Conservation (phyloP, 495 filamentous ascomycete species). For the Xylaria castorea region DNA sequence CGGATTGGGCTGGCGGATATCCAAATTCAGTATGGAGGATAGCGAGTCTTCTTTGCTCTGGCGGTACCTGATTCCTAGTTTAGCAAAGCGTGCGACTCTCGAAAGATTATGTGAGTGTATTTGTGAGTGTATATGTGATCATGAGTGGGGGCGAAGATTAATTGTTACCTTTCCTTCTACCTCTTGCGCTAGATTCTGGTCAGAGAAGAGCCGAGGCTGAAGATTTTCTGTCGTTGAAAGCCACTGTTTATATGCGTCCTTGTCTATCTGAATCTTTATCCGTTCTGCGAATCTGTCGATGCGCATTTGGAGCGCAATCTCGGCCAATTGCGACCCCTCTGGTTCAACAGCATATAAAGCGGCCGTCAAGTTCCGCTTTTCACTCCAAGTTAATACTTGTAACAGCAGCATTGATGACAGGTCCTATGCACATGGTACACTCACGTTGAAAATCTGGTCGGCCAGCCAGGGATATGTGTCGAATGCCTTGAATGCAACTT, state of each 20-base stretch:
- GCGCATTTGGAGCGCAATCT: conserved; percentile 48
- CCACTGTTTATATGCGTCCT: conserved; percentile 46
- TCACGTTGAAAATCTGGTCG: conserved; percentile 45
- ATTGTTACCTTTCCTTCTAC: conserved; percentile 31
- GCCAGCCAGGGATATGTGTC: conserved; percentile 43
- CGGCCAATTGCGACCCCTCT: conserved; percentile 34
- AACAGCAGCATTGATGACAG: neutral
- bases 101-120: conserved; percentile 1
- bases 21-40: conserved; percentile 38
- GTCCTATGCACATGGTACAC: conserved; percentile 11
- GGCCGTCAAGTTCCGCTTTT: conserved; percentile 21
- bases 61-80: conserved; percentile 30
- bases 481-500: conserved; percentile 39
- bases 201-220: conserved; percentile 34
- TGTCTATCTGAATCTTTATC: conserved; percentile 45
- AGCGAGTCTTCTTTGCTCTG: conserved; percentile 37
- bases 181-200: conserved; percentile 34
- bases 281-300: conserved; percentile 53
- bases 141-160: neutral
- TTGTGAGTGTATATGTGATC: neutral
- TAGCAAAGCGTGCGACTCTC: neutral
- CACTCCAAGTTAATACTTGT: neutral
- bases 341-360: conserved; percentile 25
- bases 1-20: conserved; percentile 29
- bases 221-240: conserved; percentile 26